Evolutionary conservation across 352 stramenopile species (phyloP).

Genomic region (Globisporangium nunn): DNA sequence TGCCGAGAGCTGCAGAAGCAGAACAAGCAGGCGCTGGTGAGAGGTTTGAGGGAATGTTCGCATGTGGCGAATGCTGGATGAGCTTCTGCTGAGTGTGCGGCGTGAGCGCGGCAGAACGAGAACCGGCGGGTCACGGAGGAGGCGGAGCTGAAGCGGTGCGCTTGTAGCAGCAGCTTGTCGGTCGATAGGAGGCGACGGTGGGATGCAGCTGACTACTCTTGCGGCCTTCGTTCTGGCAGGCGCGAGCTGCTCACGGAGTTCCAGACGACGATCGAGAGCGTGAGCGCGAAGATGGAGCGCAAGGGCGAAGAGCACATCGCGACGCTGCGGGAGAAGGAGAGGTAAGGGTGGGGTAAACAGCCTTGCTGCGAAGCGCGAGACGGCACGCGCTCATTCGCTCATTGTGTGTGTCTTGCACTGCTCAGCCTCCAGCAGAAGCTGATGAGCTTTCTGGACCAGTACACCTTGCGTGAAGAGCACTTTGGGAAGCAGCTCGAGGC

Average conservation of each 20-base stretch:
- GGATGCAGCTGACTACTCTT: background rate
- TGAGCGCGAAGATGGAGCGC: slow-evolving; percentile 86
- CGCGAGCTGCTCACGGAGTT: slow-evolving; percentile 73
- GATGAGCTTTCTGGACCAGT: slow-evolving; percentile 78
- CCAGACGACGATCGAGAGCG: slow-evolving; percentile 84
- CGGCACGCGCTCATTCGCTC: background rate
- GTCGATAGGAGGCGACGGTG: too few relatives aligned
- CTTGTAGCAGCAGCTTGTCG: background rate
- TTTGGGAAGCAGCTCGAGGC: slow-evolving; percentile 79
- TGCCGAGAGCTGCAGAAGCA: slow-evolving; percentile 84
- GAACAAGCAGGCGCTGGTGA: slow-evolving; percentile 60
- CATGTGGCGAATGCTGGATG: background rate
- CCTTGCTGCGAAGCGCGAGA: background rate
- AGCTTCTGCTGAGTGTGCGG: background rate
- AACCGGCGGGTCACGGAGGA: slow-evolving; percentile 79
- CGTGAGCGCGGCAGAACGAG: slow-evolving; percentile 29
- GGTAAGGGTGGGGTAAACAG: slow-evolving; percentile 3
- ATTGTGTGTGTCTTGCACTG: background rate
- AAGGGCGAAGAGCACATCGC: slow-evolving; percentile 79
- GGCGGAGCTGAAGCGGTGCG: slow-evolving; percentile 74
- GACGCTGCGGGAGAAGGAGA: slow-evolving; percentile 82
- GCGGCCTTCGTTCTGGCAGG: slow-evolving; percentile 13
- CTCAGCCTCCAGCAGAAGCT: slow-evolving; percentile 76
- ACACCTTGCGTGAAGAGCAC: slow-evolving; percentile 72
- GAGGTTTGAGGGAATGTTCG: too few relatives aligned